Evolutionary conservation across 2,329 filamentous ascomycete species (phyloP).

Genomic region (Whalleya microplaca): DNA sequence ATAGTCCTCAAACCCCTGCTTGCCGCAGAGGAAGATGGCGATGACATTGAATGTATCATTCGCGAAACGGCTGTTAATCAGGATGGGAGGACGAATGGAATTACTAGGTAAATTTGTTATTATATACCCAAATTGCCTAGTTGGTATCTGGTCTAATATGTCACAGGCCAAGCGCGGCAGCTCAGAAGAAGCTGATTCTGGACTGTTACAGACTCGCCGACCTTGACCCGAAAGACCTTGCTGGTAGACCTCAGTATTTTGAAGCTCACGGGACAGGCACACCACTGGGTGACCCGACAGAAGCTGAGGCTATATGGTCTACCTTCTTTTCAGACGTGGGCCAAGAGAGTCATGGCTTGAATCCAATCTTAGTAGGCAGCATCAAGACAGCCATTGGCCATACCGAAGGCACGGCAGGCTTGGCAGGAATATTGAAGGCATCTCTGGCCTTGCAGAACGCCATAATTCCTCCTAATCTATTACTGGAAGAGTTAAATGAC

Average conservation of each 20-base stretch:
- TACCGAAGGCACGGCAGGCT: constrained; percentile 13
- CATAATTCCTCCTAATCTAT: constrained; percentile 8
- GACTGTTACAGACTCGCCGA: constrained; percentile 21
- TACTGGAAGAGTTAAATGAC: constrained; percentile 5
- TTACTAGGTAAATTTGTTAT: constrained; percentile 20
- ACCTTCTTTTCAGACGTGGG: constrained; percentile 11
- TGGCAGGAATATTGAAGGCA: constrained; percentile 9
- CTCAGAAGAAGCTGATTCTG: constrained; percentile 27
- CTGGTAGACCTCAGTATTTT: constrained; percentile 23
- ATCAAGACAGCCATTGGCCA: constrained; percentile 22
- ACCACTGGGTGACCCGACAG: constrained; percentile 27
- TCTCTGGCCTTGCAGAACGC: constrained; percentile 8
- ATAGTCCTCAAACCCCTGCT: constrained; percentile 50
- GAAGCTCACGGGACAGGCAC: constrained; percentile 34
- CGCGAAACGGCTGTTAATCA: constrained; percentile 24
- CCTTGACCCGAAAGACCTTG: constrained; percentile 9
- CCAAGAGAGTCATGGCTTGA: background rate
- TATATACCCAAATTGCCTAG: no score
- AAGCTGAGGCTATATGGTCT: constrained; percentile 26
- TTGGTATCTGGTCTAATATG: no score
- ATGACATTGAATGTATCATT: constrained; percentile 27
- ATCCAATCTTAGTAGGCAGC: constrained; percentile 5
- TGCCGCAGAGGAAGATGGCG: constrained; percentile 40
- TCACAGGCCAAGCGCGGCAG: constrained; percentile 12
- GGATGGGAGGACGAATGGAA: constrained; percentile 23